Percentiles rank a stretch among this genome's conserved stretches.
Evolutionary conservation across 805 yeast genomes (phyloP).

Genomic region (Cyberlindnera misumaiensis): DNA sequence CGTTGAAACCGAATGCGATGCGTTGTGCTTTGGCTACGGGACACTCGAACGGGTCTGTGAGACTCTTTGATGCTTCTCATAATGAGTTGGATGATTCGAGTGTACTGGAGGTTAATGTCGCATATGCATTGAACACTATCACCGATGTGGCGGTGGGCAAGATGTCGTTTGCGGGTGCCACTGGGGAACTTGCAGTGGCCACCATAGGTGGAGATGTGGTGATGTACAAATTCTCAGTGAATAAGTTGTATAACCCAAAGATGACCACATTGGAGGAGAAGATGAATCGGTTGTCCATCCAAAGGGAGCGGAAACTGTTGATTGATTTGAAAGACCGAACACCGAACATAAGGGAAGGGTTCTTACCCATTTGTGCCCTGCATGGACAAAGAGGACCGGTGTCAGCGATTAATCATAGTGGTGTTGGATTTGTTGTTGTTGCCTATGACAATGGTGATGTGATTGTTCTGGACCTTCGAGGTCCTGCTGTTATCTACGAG

Average conservation of each 20-base stretch:
- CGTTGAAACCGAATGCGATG: constrained; percentile 39
- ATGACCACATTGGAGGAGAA: constrained; percentile 26
- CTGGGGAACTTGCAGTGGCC: constrained; percentile 69
- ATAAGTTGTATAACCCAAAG: constrained; percentile 36
- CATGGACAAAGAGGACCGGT: constrained; percentile 42
- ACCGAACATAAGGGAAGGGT: constrained; percentile 50
- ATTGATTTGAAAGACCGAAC: constrained; percentile 51
- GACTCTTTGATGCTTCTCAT: constrained; percentile 79
- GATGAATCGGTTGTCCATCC: constrained; percentile 25
- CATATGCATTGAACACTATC: constrained; percentile 40
- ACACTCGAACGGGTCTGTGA: constrained; percentile 75
- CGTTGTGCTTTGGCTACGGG: constrained; percentile 73
- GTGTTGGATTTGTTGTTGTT: constrained; percentile 77
- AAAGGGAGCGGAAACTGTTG: constrained; percentile 23
- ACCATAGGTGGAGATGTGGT: constrained; percentile 66
- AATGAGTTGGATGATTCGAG: constrained; percentile 59
- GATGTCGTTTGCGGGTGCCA: constrained; percentile 72
- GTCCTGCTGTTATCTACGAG: constrained; percentile 60
- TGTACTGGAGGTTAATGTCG: constrained; percentile 53
- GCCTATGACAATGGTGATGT: constrained; percentile 75
- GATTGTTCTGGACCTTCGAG: constrained; percentile 70
- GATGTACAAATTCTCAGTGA: constrained; percentile 62
- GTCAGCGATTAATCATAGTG: constrained; percentile 58
- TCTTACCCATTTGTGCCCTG: constrained; percentile 47
- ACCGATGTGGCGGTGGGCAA: constrained; percentile 40